A percentile compares a stretch with the other conserved stretches of the same genome.
phyloP scores from a whole-genome alignment of 2,329 filamentous ascomycete genomes.

The Mariannaea elegans region DNA sequence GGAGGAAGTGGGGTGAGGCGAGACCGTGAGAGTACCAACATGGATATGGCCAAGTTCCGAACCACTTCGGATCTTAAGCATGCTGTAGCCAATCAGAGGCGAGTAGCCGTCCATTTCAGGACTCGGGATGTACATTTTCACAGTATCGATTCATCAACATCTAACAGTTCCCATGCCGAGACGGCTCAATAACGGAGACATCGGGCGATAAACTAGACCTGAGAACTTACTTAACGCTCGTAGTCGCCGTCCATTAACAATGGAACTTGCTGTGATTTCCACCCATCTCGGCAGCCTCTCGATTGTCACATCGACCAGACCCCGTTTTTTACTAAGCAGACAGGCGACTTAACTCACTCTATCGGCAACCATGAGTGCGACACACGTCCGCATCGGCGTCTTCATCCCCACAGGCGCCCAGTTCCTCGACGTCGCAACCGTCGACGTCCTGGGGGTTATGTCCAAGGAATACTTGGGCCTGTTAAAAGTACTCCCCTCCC shows the following conservation, averaged over 20 bases:
- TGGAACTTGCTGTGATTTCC: neutral
- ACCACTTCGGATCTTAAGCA: slow-evolving; percentile 30
- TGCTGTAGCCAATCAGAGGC: slow-evolving; percentile 32
- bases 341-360: neutral
- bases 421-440: slow-evolving; percentile 59
- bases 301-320: neutral
- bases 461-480: slow-evolving; percentile 54
- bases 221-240: neutral
- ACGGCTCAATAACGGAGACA: slow-evolving; percentile 2
- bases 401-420: slow-evolving; percentile 58
- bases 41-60: slow-evolving; percentile 24
- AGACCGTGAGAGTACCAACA: slow-evolving; percentile 20
- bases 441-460: slow-evolving; percentile 60
- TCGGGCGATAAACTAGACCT: neutral
- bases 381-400: slow-evolving; percentile 56
- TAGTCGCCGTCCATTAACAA: neutral
- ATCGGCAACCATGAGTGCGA: slow-evolving; percentile 25
- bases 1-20: neutral
- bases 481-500: slow-evolving; percentile 45
- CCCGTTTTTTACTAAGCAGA: neutral
- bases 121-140: slow-evolving; percentile 3
- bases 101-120: slow-evolving; percentile 24
- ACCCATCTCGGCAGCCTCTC: neutral
- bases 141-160: neutral
- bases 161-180: slow-evolving; percentile 12